These are phyloP conservation scores for Davidsoniella virescens DNA, from an alignment of 2,329 filamentous ascomycete species.

Conservation along the genomic window DNA sequence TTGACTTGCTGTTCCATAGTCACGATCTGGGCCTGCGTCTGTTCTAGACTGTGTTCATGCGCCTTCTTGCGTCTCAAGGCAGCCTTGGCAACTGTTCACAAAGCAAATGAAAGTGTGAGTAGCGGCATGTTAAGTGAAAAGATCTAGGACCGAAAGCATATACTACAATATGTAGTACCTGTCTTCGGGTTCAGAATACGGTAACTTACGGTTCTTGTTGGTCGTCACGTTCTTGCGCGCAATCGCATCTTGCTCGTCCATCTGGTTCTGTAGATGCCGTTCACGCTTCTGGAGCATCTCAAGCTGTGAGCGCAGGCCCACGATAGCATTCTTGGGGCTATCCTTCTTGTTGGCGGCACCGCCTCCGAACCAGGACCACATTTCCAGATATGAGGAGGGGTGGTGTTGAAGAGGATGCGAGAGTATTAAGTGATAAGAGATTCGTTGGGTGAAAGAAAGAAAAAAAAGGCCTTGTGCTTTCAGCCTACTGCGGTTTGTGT, in stretches of 20 bases:
- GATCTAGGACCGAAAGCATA: too few species aligned
- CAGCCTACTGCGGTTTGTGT: too few species aligned
- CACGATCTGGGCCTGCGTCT: constrained; percentile 76
- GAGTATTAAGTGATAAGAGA: too few species aligned
- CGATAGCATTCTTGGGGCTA: constrained; percentile 89
- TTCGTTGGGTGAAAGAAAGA: too few species aligned
- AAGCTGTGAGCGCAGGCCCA: constrained; percentile 71
- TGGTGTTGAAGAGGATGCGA: too few species aligned
- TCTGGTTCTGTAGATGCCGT: constrained; percentile 77
- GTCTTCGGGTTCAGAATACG: background rate
- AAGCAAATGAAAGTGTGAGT: constrained; percentile 4
- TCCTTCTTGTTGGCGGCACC: constrained; percentile 74
- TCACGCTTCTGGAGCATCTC: constrained; percentile 98
- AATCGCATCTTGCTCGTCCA: constrained; percentile 78
- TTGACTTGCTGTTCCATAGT: constrained; percentile 93
- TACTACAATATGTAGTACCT: too few species aligned
- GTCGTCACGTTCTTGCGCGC: constrained; percentile 75
- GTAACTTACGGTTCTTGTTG: constrained; percentile 72
- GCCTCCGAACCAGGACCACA: constrained; percentile 82
- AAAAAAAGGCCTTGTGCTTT: too few species aligned
- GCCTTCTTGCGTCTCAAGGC: constrained; percentile 89
- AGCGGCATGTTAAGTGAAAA: background rate
- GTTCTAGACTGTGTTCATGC: constrained; percentile 79
- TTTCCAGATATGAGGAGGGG: constrained; percentile 9
- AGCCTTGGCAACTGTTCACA: constrained; percentile 59